Evolutionary conservation across 208 protist genomes (phyloP).

Genomic region (Acanthamoeba sp.): DNA sequence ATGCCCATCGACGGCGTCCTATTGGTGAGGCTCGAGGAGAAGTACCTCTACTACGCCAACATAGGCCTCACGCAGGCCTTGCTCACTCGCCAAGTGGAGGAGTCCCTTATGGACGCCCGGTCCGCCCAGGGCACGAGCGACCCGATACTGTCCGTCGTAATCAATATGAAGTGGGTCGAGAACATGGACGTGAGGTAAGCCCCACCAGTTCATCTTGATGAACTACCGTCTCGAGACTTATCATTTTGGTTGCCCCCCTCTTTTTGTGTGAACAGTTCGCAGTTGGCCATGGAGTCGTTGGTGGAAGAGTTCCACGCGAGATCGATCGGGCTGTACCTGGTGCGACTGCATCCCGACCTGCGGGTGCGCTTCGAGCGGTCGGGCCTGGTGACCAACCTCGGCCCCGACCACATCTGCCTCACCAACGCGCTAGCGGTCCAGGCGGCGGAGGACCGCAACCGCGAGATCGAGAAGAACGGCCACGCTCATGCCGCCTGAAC

Average conservation of each 20-base stretch:
- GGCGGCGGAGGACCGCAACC: neutral
- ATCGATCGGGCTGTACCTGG: neutral
- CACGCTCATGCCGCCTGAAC: too few relatives aligned
- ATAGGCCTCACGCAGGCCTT: conserved; percentile 10
- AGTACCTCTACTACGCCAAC: conserved; percentile 59
- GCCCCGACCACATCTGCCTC: neutral
- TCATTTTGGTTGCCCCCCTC: too few relatives aligned
- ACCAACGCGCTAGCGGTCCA: neutral
- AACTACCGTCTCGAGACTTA: too few relatives aligned
- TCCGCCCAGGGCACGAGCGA: too few relatives aligned
- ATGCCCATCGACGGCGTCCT: neutral
- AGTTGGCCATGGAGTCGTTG: neutral
- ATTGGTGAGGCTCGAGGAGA: conserved; percentile 8
- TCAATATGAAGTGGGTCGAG: conserved; percentile 54
- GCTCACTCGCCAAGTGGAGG: neutral
- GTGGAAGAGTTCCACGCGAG: conserved; percentile 24
- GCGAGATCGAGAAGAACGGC: neutral
- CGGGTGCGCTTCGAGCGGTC: conserved; percentile 13
- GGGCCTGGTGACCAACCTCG: neutral
- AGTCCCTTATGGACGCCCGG: neutral
- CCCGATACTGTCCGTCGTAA: neutral
- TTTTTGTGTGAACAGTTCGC: neutral
- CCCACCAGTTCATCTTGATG: neutral
- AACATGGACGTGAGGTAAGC: conserved; percentile 13
- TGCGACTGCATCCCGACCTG: neutral